Conservation (phyloP, 352 stramenopile species). For the Phytophthora ramorum region DNA sequence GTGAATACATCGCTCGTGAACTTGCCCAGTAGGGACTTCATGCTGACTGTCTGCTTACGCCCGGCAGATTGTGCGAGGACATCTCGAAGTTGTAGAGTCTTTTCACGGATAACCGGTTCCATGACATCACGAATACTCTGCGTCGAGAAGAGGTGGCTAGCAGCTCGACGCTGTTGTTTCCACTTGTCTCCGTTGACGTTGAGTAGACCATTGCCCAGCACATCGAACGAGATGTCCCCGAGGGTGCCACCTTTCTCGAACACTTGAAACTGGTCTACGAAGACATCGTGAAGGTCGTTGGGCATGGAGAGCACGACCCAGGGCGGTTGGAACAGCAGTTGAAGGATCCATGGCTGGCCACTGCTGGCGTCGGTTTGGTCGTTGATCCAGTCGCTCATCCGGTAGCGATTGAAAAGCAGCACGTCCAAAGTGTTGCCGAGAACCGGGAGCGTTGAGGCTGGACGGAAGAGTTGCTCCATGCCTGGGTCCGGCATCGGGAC, state of each 20-base stretch:
- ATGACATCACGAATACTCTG: conserved; percentile 29
- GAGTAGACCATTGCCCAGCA: conserved; percentile 62
- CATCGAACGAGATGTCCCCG: conserved; percentile 30
- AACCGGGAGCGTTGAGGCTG: conserved; percentile 33
- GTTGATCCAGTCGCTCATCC: conserved; percentile 58
- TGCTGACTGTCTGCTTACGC: conserved; percentile 7
- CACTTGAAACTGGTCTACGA: conserved; percentile 50
- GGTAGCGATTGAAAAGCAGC: conserved; percentile 31
- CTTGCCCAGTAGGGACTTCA: conserved; percentile 49
- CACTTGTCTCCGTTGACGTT: conserved; percentile 44
- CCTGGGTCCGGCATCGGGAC: conserved; percentile 28
- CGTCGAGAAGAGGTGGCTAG: conserved; percentile 77
- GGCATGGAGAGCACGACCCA: conserved; percentile 45
- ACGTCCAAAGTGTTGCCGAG: conserved; percentile 40
- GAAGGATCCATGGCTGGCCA: conserved; percentile 47
- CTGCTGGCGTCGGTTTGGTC: conserved; percentile 41
- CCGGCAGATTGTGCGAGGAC: conserved; percentile 20
- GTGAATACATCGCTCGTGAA: conserved; percentile 77
- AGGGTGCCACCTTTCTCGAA: conserved; percentile 43
- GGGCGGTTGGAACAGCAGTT: conserved; percentile 33
- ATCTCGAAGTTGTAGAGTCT: conserved; percentile 32
- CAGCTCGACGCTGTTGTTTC: conserved; percentile 55
- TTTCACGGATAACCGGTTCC: conserved; percentile 33
- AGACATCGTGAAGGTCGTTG: conserved; percentile 28
- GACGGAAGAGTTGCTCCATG: conserved; percentile 34